Percentiles rank a stretch among this genome's conserved stretches.
phyloP scores from a whole-genome alignment of 192 early-diverging fungal species.

The Umbelopsis vinacea region DNA sequence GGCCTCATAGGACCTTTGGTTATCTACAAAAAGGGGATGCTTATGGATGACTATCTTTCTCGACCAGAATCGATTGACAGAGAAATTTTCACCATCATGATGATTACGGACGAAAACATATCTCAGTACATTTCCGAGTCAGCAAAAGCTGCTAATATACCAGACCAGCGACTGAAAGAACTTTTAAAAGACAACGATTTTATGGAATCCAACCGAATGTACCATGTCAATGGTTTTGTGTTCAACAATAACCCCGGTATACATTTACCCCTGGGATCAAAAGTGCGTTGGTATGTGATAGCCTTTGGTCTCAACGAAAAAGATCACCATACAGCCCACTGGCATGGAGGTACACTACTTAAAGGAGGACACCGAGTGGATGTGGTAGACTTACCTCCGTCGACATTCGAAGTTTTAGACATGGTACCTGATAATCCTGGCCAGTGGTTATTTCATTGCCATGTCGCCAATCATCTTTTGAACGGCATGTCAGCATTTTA shows the following conservation, averaged over 20 bases:
- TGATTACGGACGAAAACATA: constrained; percentile 34
- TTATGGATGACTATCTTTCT: constrained; percentile 7
- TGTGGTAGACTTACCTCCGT: constrained; percentile 45
- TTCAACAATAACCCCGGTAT: constrained; percentile 42
- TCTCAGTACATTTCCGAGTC: constrained; percentile 32
- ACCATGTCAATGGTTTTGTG: constrained; percentile 44
- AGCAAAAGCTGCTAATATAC: constrained; percentile 17
- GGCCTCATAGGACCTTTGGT: constrained; percentile 44
- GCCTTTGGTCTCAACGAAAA: constrained; percentile 24
- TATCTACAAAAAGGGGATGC: constrained; percentile 38
- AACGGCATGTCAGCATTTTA: constrained; percentile 50
- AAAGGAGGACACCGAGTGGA: constrained; percentile 45
- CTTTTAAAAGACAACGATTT: constrained; percentile 25
- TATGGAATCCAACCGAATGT: constrained; percentile 45
- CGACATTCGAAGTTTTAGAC: constrained; percentile 40
- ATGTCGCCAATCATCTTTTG: constrained; percentile 45
- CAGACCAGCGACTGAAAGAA: neutral
- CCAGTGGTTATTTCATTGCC: constrained; percentile 51
- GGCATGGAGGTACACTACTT: constrained; percentile 48
- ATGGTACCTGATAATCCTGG: constrained; percentile 51
- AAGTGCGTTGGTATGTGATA: constrained; percentile 38
- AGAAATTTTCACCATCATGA: constrained; percentile 43
- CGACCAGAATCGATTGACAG: constrained; percentile 27
- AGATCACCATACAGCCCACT: constrained; percentile 41
- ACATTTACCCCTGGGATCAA: constrained; percentile 23